Percentiles rank a stretch among this genome's conserved stretches.
Evolutionary conservation across 495 filamentous ascomycete species (phyloP).

Genomic region (Neurospora sp.): DNA sequence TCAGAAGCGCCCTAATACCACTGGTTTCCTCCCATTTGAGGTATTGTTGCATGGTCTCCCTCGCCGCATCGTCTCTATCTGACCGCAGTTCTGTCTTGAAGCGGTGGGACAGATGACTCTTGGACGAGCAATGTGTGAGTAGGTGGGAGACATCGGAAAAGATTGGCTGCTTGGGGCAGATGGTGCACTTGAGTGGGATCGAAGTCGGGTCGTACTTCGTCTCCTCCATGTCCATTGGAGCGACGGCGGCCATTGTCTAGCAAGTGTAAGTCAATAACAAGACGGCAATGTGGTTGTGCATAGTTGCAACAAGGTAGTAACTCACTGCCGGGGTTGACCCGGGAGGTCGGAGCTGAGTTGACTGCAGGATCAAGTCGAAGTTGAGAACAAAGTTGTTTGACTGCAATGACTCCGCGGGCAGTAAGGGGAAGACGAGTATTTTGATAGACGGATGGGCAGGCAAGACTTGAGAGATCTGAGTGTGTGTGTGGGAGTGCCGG

Average conservation of each 20-base stretch:
- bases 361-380: conserved; percentile 12
- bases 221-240: conserved; percentile 18
- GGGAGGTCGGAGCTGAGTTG: background rate
- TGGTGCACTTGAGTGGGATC: conserved; percentile 62
- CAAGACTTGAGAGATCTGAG: background rate
- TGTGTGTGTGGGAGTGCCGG: background rate
- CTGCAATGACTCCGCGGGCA: background rate
- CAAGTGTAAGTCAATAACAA: conserved; percentile 10
- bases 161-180: conserved; percentile 63
- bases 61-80: conserved; percentile 42
- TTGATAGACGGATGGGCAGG: background rate
- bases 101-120: conserved; percentile 66
- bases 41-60: conserved; percentile 45
- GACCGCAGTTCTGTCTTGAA: conserved; percentile 62
- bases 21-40: conserved; percentile 60
- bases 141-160: conserved; percentile 88
- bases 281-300: background rate
- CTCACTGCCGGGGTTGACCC: conserved; percentile 8
- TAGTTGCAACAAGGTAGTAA: conserved; percentile 2
- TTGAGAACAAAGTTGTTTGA: background rate
- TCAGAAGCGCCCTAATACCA: conserved; percentile 54
- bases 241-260: conserved; percentile 26
- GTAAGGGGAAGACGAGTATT: background rate
- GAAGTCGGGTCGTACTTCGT: background rate
- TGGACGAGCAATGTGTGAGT: conserved; percentile 78